Base-by-base conservation (phyloP, 164 flowering plant species). In the Akebia trifoliata region DNA sequence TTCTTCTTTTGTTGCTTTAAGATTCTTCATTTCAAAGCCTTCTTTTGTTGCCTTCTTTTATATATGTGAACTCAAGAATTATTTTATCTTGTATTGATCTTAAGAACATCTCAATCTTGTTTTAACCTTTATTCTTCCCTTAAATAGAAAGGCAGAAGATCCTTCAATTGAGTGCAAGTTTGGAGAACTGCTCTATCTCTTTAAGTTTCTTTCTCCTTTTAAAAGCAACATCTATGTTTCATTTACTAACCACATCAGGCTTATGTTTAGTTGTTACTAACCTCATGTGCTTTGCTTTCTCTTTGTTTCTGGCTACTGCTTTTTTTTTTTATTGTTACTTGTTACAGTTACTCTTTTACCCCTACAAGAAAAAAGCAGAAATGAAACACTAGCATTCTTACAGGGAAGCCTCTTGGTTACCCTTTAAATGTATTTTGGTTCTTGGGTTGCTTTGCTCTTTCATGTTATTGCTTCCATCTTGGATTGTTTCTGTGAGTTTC, bases 111-210 rank as follows among this genome's bases (percentile, higher is more conserved):
- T n/a, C n/a, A n/a, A n/a, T n/a, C n/a, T n/a, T 59, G 28, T 37
- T 43, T 2, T 30, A 26, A 46, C 40, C 62, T 55, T 80, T 75
- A 73, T 77, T 59, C 80, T 68, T 75, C 61, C 56, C 74, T 4
- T 35, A 39, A 44, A 17, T 40, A n/a, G n/a, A n/a, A 59, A 75
- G 36, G 52, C 64, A 39, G 67, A 67, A 56, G 60, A 65, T 66
- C 67, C 44, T 59, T 44, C 51, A 9, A 64, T 50, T 48, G 58
- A 65, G 62, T 69, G 63, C 53, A 58, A 49, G 52, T 62, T 49
- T 55, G 60, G 64, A 34, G 15, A 42, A 18, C 0, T 42, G 6
- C 7, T 29, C n/a, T 20, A 64, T 66, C 49, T 31, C 56, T 21
- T 57, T 22, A 24, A 29, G 37, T 28, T 49, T 46, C 4, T 59